Base-by-base conservation (phyloP, 2,329 filamentous ascomycete genomes). In the Helotiales sp. region DNA sequence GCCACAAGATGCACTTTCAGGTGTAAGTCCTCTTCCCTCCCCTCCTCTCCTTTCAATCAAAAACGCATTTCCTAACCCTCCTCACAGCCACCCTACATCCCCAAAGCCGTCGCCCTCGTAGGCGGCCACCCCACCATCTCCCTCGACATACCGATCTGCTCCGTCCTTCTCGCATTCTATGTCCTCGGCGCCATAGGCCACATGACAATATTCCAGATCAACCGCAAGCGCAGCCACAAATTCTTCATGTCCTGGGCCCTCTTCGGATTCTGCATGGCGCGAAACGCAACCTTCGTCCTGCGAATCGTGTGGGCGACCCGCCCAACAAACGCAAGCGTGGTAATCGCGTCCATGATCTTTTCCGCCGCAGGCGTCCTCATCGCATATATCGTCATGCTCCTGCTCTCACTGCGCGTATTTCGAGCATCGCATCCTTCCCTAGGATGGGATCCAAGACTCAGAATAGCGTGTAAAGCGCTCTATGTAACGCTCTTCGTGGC, bases 111-210 rank as follows among this genome's bases (percentile, higher is more conserved):
- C 24, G 55, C 55, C 22, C 28, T 30, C n/a, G 17, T 30, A 11
- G 47, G 61, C 10, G 61, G 61, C 17, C n/a, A 43, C 20, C 90
- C 91, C 3, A 84, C 81, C 2, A 72, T 83, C 4, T 69, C 76
- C 2, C 79, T 89, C 70, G 91, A 93, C 76, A 81, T 89, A 8
- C 88, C 90, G 52, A 82, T 92, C 75, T 86, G 82, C 70, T 82
- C 84, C 62, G 84, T 91, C 63, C 84, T 93, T 67, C 76, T 92
- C n/a, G 76, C 78, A 52, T 74, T 90, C 66, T 91, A 88, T 77
- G 67, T 85, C 49, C 45, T 71, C 61, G 82, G 79, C 30, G 87
- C 85, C 17, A 80, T 76, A 20, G 71, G 80, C 70, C 85, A 90
- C 81, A 85, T 88, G 82, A 80, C 80, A 63, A 82, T 89, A 59